Evolutionary conservation across 2,329 filamentous ascomycete genomes (phyloP).

Genomic region (Ambrosiella cleistominuta): DNA sequence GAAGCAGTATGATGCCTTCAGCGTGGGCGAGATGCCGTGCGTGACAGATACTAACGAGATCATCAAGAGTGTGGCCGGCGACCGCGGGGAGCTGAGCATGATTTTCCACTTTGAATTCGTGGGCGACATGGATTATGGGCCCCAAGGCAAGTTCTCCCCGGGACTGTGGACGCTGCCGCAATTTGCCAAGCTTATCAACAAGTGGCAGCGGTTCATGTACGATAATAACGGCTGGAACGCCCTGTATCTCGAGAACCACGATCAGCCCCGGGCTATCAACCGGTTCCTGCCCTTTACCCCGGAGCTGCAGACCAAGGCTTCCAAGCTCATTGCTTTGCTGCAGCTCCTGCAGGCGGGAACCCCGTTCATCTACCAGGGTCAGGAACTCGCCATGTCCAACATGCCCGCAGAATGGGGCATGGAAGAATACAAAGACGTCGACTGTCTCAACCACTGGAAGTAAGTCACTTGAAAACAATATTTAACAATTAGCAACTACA

Average conservation of each 20-base stretch:
- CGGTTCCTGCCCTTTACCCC: slow-evolving; percentile 35
- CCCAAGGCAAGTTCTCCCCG: slow-evolving; percentile 26
- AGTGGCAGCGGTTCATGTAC: slow-evolving; percentile 43
- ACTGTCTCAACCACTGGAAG: slow-evolving; percentile 35
- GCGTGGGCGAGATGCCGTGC: slow-evolving; percentile 34
- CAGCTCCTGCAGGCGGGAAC: slow-evolving; percentile 42
- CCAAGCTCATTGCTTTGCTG: slow-evolving; percentile 43
- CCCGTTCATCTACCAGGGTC: slow-evolving; percentile 51
- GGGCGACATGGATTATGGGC: slow-evolving; percentile 32
- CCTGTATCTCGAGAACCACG: slow-evolving; percentile 49
- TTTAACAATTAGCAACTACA: not conserved
- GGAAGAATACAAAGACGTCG: slow-evolving; percentile 51
- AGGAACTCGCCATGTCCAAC: slow-evolving; percentile 51
- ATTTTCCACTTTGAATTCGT: slow-evolving; percentile 52
- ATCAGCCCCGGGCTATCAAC: slow-evolving; percentile 42
- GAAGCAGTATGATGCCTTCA: slow-evolving; percentile 30
- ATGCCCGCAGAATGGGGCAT: slow-evolving; percentile 43
- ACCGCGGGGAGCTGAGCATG: slow-evolving; percentile 47
- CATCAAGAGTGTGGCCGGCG: slow-evolving; percentile 33
- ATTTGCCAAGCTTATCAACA: slow-evolving; percentile 34
- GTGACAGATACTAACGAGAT: slow-evolving; percentile 25
- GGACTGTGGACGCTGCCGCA: slow-evolving; percentile 30
- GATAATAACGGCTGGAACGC: slow-evolving; percentile 46
- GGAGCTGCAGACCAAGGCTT: slow-evolving; percentile 29
- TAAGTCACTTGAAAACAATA: slow-evolving; percentile 16